These are phyloP conservation scores for Pythium coloratum DNA, from an alignment of 352 stramenopile species.

Conservation along the genomic window DNA sequence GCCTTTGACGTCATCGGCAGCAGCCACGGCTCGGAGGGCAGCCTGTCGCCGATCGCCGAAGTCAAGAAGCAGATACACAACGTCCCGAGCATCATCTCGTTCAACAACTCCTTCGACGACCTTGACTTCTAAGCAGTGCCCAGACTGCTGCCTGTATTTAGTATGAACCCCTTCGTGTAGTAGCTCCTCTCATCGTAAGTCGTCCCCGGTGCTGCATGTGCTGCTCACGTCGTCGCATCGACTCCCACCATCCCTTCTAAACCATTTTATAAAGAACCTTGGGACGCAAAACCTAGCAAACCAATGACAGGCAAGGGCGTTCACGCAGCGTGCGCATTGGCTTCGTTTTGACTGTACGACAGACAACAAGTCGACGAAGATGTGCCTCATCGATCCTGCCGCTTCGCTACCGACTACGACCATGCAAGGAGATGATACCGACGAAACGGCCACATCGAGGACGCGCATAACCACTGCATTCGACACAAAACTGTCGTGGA, in stretches of 20 bases:
- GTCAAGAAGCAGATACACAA: conserved; percentile 11
- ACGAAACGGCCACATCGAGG: no score
- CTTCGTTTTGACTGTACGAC: no score
- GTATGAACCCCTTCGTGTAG: neutral
- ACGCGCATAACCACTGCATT: no score
- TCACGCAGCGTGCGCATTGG: no score
- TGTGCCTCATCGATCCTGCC: no score
- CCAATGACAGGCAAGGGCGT: no score
- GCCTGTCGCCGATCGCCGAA: conserved; percentile 22
- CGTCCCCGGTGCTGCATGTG: neutral
- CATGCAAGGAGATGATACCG: no score
- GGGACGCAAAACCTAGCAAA: neutral
- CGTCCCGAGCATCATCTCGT: conserved; percentile 63
- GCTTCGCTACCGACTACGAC: no score
- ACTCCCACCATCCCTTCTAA: neutral
- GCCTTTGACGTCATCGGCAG: conserved; percentile 30
- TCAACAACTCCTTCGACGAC: conserved; percentile 55
- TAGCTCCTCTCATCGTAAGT: neutral
- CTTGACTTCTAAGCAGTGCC: conserved; percentile 28
- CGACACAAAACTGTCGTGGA: no score
- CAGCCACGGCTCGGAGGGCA: conserved; percentile 11
- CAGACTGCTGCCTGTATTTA: conserved; percentile 1
- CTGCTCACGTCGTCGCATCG: neutral
- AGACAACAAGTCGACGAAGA: no score
- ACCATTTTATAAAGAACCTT: neutral